phyloP scores from a whole-genome alignment of 2,329 filamentous ascomycete species.

The Sporothrix phasma region DNA sequence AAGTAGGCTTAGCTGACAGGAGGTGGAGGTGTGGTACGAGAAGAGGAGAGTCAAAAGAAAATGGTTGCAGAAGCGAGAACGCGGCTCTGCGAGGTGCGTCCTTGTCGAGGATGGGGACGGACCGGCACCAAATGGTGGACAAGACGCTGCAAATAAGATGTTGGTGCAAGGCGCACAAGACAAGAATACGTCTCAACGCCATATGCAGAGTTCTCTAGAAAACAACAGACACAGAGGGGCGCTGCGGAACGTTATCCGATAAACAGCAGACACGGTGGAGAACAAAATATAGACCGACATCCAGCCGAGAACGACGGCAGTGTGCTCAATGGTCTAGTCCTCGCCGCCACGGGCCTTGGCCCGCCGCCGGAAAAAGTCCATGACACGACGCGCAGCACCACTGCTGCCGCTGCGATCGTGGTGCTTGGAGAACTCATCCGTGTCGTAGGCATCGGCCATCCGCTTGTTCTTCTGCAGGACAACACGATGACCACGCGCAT shows the following conservation, averaged over 20 bases:
- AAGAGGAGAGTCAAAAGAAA: not conserved
- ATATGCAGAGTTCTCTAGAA: conserved; percentile 1
- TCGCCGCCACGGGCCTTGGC: conserved; percentile 62
- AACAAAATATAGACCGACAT: not conserved
- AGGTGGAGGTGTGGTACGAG: not conserved
- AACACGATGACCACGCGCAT: conserved; percentile 29
- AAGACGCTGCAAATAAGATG: conserved; percentile 7
- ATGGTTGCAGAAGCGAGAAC: not conserved
- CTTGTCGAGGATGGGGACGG: not conserved
- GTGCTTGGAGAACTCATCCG: conserved; percentile 49
- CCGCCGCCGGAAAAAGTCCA: conserved; percentile 94
- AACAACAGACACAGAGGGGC: not conserved
- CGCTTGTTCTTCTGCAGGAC: conserved; percentile 78
- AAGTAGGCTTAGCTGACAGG: not conserved
- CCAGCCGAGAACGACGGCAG: too few relatives aligned
- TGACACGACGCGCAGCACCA: conserved; percentile 80
- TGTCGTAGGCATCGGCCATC: conserved; percentile 82
- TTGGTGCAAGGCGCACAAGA: conserved; percentile 2
- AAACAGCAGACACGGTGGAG: not conserved
- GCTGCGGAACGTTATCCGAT: not conserved
- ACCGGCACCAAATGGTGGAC: not conserved
- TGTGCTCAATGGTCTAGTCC: too few relatives aligned
- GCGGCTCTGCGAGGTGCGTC: not conserved
- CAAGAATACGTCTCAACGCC: conserved; percentile 4
- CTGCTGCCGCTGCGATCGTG: conserved; percentile 69